A percentile compares a stretch with the other conserved stretches of the same genome.
These are phyloP conservation scores for Hordeum pubiflorum DNA, from an alignment of 202 grass and related monocot genomes.

Conservation along the genomic window DNA sequence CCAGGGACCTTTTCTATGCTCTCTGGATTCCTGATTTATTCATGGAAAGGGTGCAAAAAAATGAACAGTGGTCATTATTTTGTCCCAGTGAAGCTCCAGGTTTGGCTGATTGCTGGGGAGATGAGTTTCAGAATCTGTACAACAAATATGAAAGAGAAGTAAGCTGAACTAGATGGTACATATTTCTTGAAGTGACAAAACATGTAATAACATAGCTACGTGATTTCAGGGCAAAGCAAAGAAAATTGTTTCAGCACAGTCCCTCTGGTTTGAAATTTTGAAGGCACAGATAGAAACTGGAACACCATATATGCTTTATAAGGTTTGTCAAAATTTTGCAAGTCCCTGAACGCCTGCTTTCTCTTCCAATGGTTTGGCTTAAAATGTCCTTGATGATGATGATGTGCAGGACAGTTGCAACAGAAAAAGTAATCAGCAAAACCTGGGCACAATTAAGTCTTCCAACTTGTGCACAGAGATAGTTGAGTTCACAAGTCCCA, in stretches of 20 bases:
- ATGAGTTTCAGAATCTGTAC: slow-evolving; percentile 54
- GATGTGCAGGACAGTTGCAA: slow-evolving; percentile 57
- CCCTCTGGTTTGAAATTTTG: slow-evolving; percentile 70
- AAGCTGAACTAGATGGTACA: slow-evolving; percentile 1
- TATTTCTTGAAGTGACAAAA: not conserved
- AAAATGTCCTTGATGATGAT: not conserved
- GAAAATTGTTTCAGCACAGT: slow-evolving; percentile 54
- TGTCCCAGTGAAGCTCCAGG: slow-evolving; percentile 88
- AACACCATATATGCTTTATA: slow-evolving; percentile 83
- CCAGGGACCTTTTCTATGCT: slow-evolving; percentile 84
- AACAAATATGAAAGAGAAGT: slow-evolving; percentile 59
- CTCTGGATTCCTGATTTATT: slow-evolving; percentile 89
- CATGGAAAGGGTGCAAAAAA: slow-evolving; percentile 70
- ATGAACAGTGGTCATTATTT: slow-evolving; percentile 76
- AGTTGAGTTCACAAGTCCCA: slow-evolving; percentile 62
- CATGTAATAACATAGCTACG: slow-evolving; percentile 15
- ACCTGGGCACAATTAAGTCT: slow-evolving; percentile 68
- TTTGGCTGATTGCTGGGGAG: slow-evolving; percentile 79
- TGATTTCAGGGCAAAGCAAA: slow-evolving; percentile 57
- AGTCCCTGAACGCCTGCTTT: not conserved
- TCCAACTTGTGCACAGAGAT: slow-evolving; percentile 77
- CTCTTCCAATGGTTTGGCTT: not conserved
- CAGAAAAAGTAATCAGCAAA: slow-evolving; percentile 74
- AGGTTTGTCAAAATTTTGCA: slow-evolving; percentile 20
- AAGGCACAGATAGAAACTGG: slow-evolving; percentile 80